Conservation (phyloP, 768 basidiomycete species). For the Mycena latifolia region DNA sequence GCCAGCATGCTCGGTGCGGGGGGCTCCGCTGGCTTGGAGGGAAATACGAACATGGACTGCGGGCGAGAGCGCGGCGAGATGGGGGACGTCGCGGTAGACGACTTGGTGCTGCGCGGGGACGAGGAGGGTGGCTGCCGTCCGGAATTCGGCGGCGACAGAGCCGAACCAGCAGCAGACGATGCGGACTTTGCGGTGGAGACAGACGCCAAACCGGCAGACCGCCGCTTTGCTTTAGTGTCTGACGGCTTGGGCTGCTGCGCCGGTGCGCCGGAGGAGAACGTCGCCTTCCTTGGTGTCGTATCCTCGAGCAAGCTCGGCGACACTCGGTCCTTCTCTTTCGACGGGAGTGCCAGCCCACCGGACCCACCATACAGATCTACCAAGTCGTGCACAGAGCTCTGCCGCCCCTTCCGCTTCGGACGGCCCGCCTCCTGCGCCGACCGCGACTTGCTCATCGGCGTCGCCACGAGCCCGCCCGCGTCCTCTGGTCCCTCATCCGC, state of each 20-base stretch:
- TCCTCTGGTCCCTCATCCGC: constrained; percentile 71
- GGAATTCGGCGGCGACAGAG: constrained; percentile 39
- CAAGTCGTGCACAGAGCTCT: constrained; percentile 87
- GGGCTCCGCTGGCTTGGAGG: constrained; percentile 61
- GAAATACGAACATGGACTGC: constrained; percentile 86
- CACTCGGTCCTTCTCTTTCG: constrained; percentile 56
- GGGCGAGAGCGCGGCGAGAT: constrained; percentile 69
- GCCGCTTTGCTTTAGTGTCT: constrained; percentile 35
- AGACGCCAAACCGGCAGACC: constrained; percentile 29
- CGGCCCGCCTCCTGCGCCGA: constrained; percentile 42
- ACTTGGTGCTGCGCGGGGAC: constrained; percentile 30
- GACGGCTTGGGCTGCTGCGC: neutral
- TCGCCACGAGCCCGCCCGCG: constrained; percentile 44
- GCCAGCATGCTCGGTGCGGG: constrained; percentile 48
- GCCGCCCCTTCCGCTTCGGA: constrained; percentile 65
- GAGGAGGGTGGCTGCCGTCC: constrained; percentile 29
- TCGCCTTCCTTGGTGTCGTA: constrained; percentile 27
- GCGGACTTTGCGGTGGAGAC: constrained; percentile 21
- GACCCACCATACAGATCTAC: constrained; percentile 83
- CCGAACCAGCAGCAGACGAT: constrained; percentile 7
- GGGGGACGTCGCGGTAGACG: constrained; percentile 42
- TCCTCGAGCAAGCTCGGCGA: constrained; percentile 38
- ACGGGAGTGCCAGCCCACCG: constrained; percentile 44
- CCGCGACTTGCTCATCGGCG: constrained; percentile 37
- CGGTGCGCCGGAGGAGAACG: constrained; percentile 32